A percentile compares a stretch with the other conserved stretches of the same genome.
Conservation (phyloP, 495 filamentous ascomycete genomes). For the Friedmanniomyces endolithicus region DNA sequence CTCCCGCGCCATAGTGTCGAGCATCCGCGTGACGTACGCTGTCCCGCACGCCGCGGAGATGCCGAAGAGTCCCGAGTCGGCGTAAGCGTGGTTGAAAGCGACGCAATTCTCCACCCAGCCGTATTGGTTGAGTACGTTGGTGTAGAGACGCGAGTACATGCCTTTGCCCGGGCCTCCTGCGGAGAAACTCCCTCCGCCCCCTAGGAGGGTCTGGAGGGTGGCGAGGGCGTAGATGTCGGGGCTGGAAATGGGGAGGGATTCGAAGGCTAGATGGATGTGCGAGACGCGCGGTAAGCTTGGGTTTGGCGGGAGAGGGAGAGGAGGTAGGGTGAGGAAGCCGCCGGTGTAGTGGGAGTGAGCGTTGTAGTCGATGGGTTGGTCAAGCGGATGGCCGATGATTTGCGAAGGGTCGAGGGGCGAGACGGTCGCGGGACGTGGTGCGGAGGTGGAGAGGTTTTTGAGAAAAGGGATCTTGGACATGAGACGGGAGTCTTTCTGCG, state of each 20-base stretch:
- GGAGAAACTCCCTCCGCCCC: constrained; percentile 93
- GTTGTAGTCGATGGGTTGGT: constrained; percentile 35
- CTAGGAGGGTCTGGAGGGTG: constrained; percentile 90
- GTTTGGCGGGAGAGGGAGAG: constrained; percentile 62
- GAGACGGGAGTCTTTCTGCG: constrained; percentile 45
- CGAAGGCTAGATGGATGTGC: constrained; percentile 89
- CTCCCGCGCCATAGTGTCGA: constrained; percentile 89
- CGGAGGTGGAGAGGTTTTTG: constrained; percentile 72
- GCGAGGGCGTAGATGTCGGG: constrained; percentile 93
- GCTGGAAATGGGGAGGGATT: constrained; percentile 80
- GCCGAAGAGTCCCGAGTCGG: constrained; percentile 86
- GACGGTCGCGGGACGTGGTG: constrained; percentile 48
- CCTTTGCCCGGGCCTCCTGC: constrained; percentile 95
- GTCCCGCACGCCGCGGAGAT: constrained; percentile 80
- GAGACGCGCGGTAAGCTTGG: constrained; percentile 70
- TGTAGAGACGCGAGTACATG: constrained; percentile 96
- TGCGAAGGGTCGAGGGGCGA: constrained; percentile 28
- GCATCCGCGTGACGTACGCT: constrained; percentile 59
- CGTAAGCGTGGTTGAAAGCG: constrained; percentile 94
- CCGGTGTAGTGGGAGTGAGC: constrained; percentile 80
- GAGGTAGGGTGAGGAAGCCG: constrained; percentile 74
- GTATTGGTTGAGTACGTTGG: constrained; percentile 93
- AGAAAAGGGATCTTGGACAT: constrained; percentile 84
- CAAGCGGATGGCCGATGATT: constrained; percentile 37
- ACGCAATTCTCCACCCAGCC: constrained; percentile 92